These are phyloP conservation scores for Amauroascus verrucosus DNA, from an alignment of 2,329 filamentous ascomycete species.

Conservation along the genomic window DNA sequence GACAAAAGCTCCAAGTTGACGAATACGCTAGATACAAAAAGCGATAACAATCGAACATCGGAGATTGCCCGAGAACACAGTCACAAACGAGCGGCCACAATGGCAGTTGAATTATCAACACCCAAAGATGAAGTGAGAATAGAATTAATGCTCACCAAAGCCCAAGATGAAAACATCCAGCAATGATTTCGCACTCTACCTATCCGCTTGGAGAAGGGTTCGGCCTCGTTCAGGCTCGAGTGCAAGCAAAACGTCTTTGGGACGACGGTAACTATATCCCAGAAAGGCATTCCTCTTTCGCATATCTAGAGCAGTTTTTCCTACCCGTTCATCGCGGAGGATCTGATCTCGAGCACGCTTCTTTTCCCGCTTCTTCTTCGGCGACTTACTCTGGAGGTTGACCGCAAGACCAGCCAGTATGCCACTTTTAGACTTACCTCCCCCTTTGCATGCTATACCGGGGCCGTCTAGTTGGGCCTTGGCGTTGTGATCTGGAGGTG, in stretches of 20 bases:
- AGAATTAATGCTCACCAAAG: not conserved
- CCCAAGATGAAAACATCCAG: not conserved
- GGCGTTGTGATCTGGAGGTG: not conserved
- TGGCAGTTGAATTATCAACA: not conserved
- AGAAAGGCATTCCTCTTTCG: slow-evolving; percentile 76
- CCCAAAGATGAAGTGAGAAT: not conserved
- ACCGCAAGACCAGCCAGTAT: slow-evolving; percentile 20
- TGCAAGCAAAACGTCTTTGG: slow-evolving; percentile 28
- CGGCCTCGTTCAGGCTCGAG: slow-evolving; percentile 29
- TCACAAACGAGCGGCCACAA: not conserved
- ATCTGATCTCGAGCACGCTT: slow-evolving; percentile 78
- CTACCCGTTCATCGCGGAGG: slow-evolving; percentile 60
- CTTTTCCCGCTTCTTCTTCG: slow-evolving; percentile 51
- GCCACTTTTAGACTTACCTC: slow-evolving; percentile 13
- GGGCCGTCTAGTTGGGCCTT: slow-evolving; percentile 4
- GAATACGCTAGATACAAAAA: not conserved
- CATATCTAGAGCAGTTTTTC: slow-evolving; percentile 61
- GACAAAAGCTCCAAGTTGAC: not conserved
- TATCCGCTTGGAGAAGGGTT: slow-evolving; percentile 14
- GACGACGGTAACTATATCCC: slow-evolving; percentile 70
- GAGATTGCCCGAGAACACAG: not conserved
- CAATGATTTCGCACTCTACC: not conserved
- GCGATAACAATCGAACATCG: not conserved
- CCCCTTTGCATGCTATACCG: not conserved
- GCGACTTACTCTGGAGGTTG: slow-evolving; percentile 36